Conservation (phyloP, 331 rosid species). For the Pyrus hybrid region DNA sequence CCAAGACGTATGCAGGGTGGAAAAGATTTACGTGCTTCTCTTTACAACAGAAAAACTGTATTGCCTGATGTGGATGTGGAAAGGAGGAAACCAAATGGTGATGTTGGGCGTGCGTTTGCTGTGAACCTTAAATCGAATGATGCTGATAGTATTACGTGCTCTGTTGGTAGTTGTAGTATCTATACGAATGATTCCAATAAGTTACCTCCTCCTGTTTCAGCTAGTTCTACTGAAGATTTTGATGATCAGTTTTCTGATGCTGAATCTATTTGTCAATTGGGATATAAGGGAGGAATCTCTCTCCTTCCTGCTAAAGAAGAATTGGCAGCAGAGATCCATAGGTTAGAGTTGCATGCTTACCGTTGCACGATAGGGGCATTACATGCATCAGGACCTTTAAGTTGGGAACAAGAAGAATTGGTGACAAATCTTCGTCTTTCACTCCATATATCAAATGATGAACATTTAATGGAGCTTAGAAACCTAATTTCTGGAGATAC, state of each 20-base stretch:
- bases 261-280: constrained; percentile 47
- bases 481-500: constrained; percentile 70
- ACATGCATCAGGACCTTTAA: constrained; percentile 92
- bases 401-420: constrained; percentile 96
- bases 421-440: constrained; percentile 92
- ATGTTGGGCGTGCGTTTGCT: constrained; percentile 36
- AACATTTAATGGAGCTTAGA: constrained; percentile 83
- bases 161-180: constrained; percentile 90
- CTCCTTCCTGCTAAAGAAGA: constrained; percentile 40
- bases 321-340: constrained; percentile 72
- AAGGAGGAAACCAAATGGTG: constrained; percentile 40
- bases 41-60: constrained; percentile 32
- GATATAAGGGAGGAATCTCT: constrained; percentile 35
- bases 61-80: constrained; percentile 28
- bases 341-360: constrained; percentile 95
- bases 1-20: constrained; percentile 40
- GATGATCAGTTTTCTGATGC: constrained; percentile 51
- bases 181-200: constrained; percentile 32
- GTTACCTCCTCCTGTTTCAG: constrained; percentile 36
- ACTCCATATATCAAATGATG: constrained; percentile 91
- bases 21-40: constrained; percentile 32
- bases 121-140: constrained; percentile 37
- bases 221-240: constrained; percentile 42
- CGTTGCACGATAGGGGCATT: constrained; percentile 89
- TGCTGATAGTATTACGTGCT: constrained; percentile 47